Conservation (phyloP, 2,329 filamentous ascomycete genomes). For the Xylariaceae sp. region DNA sequence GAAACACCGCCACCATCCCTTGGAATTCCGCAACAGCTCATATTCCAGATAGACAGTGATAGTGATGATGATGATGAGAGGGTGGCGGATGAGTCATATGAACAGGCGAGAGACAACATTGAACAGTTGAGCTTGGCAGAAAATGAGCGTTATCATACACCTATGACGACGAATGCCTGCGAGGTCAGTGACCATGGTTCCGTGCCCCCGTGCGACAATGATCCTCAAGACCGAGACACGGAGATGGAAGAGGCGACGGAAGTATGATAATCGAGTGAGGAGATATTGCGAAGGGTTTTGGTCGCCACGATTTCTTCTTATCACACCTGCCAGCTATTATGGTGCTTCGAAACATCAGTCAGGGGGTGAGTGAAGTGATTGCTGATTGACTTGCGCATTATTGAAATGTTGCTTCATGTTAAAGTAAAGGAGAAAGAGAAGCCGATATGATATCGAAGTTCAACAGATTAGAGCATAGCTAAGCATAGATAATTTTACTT, state of each 20-base stretch:
- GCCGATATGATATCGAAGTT: neutral
- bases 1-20: neutral
- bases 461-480: neutral
- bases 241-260: neutral
- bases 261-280: constrained; percentile 3
- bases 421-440: neutral
- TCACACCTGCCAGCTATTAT: neutral
- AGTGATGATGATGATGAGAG: constrained; percentile 1
- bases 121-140: neutral
- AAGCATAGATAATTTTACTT: neutral
- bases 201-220: neutral
- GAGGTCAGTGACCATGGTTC: neutral
- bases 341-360: neutral
- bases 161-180: neutral
- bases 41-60: neutral
- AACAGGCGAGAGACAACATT: constrained; percentile 1
- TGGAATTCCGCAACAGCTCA: neutral
- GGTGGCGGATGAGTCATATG: neutral
- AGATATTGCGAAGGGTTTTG: neutral
- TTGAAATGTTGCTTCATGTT: neutral
- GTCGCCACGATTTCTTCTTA: neutral
- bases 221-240: neutral
- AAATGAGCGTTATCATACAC: neutral
- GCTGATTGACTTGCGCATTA: neutral
- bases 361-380: neutral